Base-by-base conservation (phyloP, 306 rosid species). In the Carpinus viminea region DNA sequence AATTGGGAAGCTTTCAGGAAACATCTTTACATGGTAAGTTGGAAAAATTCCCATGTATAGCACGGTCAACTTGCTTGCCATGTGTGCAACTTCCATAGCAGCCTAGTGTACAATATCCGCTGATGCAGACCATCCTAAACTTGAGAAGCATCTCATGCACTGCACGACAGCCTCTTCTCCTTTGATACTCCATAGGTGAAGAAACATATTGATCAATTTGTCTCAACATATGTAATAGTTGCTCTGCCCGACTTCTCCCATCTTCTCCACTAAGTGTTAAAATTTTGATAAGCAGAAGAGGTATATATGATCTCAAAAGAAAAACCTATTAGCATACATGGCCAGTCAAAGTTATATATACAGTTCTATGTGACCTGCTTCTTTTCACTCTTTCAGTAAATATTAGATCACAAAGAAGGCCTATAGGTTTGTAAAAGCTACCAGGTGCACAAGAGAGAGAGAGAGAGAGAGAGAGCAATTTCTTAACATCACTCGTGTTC, bases 171-270 rank as follows among this genome's bases (percentile, higher is more conserved):
- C 98, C 98, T 84, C 98, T 86, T 89, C 84, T 92, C 78, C 98
- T 89, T 79, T 91, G 97, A 88, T 88, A 88, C 79, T 94, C 98
- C 80, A 89, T 78, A 34, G 97, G 86, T 7, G 97, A 94, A 74
- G 92, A 88, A 82, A 94, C 92, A 75, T 84, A 94, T 76, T 85
- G 94, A 91, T 94, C 98, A 76, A 94, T 91, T 86, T 94, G 98
- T 84, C 97, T 88, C 91, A 94, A 77, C 81, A 92, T 87, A 85
- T 91, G 95, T 87, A 88, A 73, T 31, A 94, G 85, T 80, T 88
- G 95, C 85, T 94, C 98, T 52, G 98, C 95, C 76, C 98, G 95
- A 86, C 97, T 94, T 89, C 97, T 90, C 78, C 98, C 98, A 85
- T 94, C 98, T 81, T 94, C 98, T 78, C 98, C 98, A 59, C 98